Evolutionary conservation across 225 moss, liverwort and hornwort species (phyloP).

Genomic region (Straminergon stramineum): DNA sequence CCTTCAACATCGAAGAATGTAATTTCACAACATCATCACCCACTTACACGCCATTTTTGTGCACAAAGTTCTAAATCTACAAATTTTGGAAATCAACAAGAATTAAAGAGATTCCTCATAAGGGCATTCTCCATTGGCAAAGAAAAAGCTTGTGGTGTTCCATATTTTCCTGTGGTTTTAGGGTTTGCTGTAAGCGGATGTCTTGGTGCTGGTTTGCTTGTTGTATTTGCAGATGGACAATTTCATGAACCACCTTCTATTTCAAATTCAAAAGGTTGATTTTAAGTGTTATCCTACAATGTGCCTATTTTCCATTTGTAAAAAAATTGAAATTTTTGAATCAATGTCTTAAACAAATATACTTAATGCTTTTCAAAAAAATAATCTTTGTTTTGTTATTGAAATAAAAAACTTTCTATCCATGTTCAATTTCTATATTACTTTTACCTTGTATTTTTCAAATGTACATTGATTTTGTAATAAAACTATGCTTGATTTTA

Average conservation of each 20-base stretch:
- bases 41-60: background rate
- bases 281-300: fast-evolving
- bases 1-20: background rate
- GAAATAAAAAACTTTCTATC: fast-evolving
- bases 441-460: too few species aligned
- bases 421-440: background rate
- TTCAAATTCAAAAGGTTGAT: background rate
- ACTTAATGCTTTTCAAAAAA: fast-evolving
- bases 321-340: background rate
- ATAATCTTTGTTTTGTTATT: background rate
- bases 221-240: constrained; percentile 9
- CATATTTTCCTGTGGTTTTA: constrained; percentile 17
- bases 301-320: background rate
- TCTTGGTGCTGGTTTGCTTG: constrained; percentile 10
- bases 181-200: constrained; percentile 32
- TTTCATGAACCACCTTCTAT: background rate
- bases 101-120: background rate
- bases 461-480: background rate
- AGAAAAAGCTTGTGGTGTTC: background rate
- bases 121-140: background rate
- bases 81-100: background rate
- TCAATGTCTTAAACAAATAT: background rate
- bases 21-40: background rate
- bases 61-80: background rate
- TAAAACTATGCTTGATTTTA: background rate